Evolutionary conservation across 2,329 filamentous ascomycete species (phyloP), one percentile per base, ranked within the genome.

Genomic region (Rhinocladiella mackenziei): DNA sequence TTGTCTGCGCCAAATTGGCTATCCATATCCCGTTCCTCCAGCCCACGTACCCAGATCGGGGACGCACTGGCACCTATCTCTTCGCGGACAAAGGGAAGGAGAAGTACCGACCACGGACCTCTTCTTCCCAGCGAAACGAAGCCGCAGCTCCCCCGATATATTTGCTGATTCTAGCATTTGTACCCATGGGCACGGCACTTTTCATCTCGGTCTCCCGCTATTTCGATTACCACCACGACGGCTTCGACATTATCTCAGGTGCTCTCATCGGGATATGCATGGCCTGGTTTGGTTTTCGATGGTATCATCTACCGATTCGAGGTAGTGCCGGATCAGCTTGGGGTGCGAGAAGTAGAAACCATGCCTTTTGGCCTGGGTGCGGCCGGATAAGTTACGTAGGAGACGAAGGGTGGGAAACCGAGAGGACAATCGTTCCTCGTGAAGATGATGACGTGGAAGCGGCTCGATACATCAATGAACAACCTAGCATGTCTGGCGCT

Each of bases 221-320:
- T 77, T 89, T 83, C 48, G 83, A 96, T 64, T 94, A 83, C 68
- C 81, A 86, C 28, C 91, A 97, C 64, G 86, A 91, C 62, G 89
- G 83, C n/a, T 91, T 95, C 62, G 91, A 97, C 54, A 86, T 96
- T 54, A 67, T 96, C 2, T 87, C 85, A 51, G 91, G 91, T n/a
- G 84, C 83, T 43, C 54, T 85, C 9, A 84, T 96, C 50, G 91
- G 91, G 6, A 75, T 83, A 10, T 66, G 81, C 32, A 78, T 78
- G 26, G 78, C 86, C 14, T 81, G 82, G 62, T 80, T 91, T 56
- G 77, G 82, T 2, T 95, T 95, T 70, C 75, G 85, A 17, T 87
- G 83, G 69, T 96, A 95, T 61, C 88, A 96, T 61, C 69, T 92
- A 7, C 87, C 89, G 1, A 80, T 94, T 51, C 72, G 70, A 14